phyloP scores from a whole-genome alignment of 2,329 filamentous ascomycete species.

The Pseudogymnoascus sp. region DNA sequence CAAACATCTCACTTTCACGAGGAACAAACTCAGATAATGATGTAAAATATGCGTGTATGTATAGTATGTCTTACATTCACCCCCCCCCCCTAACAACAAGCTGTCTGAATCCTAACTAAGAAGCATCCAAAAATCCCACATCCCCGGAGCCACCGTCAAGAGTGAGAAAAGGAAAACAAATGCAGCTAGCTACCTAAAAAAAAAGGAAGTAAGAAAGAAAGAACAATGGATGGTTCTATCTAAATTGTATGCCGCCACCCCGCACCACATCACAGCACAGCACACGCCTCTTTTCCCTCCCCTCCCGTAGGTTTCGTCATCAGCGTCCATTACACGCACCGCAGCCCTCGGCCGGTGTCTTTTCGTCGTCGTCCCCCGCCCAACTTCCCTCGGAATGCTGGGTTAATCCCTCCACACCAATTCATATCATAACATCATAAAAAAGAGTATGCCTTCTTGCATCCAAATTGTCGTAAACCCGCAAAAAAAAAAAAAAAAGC shows the following conservation, averaged over 20 bases:
- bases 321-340: constrained; percentile 3
- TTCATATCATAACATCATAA: constrained; percentile 4
- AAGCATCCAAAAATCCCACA: background rate
- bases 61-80: background rate
- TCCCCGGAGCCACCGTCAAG: background rate
- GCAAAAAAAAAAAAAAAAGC: background rate
- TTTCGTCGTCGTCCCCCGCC: background rate
- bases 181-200: background rate
- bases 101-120: background rate
- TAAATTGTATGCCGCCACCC: background rate
- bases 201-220: background rate
- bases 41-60: background rate
- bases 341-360: background rate
- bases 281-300: background rate
- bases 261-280: background rate
- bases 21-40: background rate
- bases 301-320: background rate
- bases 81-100: background rate
- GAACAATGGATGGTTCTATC: background rate
- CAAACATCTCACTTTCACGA: background rate
- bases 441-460: background rate
- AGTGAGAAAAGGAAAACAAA: background rate
- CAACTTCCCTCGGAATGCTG: background rate
- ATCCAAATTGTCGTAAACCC: background rate
- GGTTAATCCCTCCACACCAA: background rate